Base-by-base conservation (phyloP, 345 rosid genomes). In the Linum tenue region DNA sequence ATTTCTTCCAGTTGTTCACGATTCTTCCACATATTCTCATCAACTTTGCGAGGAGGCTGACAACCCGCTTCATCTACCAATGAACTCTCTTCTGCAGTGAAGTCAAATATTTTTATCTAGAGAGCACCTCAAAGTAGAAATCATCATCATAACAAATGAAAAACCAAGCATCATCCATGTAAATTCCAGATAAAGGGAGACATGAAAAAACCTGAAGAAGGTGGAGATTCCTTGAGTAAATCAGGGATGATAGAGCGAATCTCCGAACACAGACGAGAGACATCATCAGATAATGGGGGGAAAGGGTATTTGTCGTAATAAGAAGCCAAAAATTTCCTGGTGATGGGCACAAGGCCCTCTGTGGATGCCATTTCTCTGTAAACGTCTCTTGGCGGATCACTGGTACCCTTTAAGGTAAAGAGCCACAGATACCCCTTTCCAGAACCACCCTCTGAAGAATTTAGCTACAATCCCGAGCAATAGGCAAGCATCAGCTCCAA, bases 11-110 rank as follows among this genome's bases (percentile, higher is more conserved):
- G 77, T 63, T 85, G 90, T 72, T 88, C 97, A 55, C 97, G 80
- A 74, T 92, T 90, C 83, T 84, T 92, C 97, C 98, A 92, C 90
- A 92, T 81, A 80, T 92, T 92, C 80, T 90, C 97, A 67, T 92
- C 98, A 22, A 92, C 85, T 77, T 92, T 92, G 75, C 88, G 97
- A 7, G 96, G 83, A 59, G 96, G 84, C 74, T 75, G 79, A 51
- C 69, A 68, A 40, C 79, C 82, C 7, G 90, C 84, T 80, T 90
- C 90, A 56, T 78, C 77, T 17, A 87, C 62, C 74, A 92, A 64
- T 39, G 66, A 65, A 57, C 61, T 77, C 73, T 84, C 97, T 44
- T 69, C 98, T 92, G 73, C 7, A 63, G 55, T 15, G 14, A 48
- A 48, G 14, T 48, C 14, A 48, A 12, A 48, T 2, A 9, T 6